Conservation (phyloP, 129 eudicot genomes). For the Dittrichia graveolens region DNA sequence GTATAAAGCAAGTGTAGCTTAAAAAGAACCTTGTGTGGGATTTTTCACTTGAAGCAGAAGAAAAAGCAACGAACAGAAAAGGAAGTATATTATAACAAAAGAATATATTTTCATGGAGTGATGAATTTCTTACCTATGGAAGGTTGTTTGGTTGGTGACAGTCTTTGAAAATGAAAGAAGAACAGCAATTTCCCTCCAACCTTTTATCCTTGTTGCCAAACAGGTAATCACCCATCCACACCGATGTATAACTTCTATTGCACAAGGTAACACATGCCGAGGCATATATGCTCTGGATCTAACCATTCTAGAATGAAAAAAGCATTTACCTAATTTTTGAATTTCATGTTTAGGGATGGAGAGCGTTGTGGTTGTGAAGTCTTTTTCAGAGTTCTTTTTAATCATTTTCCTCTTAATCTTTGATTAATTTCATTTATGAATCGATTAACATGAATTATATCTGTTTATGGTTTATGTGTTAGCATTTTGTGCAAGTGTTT, state of each 20-base stretch:
- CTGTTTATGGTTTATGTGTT: background rate
- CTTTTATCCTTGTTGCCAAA: slow-evolving; percentile 7
- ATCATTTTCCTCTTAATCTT: slow-evolving; percentile 29
- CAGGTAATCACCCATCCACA: background rate
- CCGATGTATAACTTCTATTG: slow-evolving; percentile 23
- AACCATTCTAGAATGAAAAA: slow-evolving; percentile 6
- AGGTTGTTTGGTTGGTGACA: slow-evolving; percentile 30
- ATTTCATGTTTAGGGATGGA: slow-evolving; percentile 26
- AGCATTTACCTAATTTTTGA: slow-evolving; percentile 21
- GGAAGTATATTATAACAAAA: slow-evolving; percentile 24
- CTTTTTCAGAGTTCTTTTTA: slow-evolving; percentile 42
- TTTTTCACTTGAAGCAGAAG: slow-evolving; percentile 77
- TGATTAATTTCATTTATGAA: slow-evolving; percentile 10
- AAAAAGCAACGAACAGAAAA: slow-evolving; percentile 45
- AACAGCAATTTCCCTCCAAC: slow-evolving; percentile 46
- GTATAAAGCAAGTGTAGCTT: slow-evolving; percentile 77
- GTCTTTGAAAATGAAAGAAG: slow-evolving; percentile 58
- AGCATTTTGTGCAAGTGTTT: background rate
- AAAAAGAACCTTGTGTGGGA: slow-evolving; percentile 49
- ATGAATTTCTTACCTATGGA: slow-evolving; percentile 49
- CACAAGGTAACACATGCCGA: slow-evolving; percentile 14
- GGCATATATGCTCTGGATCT: background rate
- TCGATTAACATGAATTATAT: slow-evolving; percentile 4
- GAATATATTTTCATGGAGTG: slow-evolving; percentile 26
- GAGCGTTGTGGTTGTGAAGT: slow-evolving; percentile 49